Conservation (phyloP, 768 basidiomycete species). For the Mycena capillaripes region DNA sequence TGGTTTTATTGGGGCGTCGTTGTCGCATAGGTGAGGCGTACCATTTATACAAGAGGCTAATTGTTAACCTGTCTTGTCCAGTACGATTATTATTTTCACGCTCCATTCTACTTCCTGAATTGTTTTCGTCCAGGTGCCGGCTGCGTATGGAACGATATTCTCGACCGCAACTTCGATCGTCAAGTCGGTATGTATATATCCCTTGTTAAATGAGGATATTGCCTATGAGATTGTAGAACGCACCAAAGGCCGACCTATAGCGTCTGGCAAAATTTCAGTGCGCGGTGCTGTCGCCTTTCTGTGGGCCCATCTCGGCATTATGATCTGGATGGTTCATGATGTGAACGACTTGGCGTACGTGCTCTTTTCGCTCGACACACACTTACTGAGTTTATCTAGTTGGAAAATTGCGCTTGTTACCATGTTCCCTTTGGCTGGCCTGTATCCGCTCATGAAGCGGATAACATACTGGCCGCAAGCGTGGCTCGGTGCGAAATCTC, state of each 20-base stretch:
- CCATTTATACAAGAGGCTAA: background rate
- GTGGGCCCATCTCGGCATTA: conserved; percentile 36
- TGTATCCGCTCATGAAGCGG: conserved; percentile 59
- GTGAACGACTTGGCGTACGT: conserved; percentile 34
- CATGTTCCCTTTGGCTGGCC: conserved; percentile 43
- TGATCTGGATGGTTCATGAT: conserved; percentile 34
- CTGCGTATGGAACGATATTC: conserved; percentile 46
- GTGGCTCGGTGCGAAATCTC: conserved; percentile 47
- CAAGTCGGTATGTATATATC: conserved; percentile 43
- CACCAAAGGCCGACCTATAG: conserved; percentile 49
- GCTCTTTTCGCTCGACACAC: background rate
- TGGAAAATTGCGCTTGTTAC: conserved; percentile 38
- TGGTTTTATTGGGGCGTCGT: conserved; percentile 37
- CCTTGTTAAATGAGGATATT: too few relatives aligned
- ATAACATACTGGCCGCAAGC: conserved; percentile 58
- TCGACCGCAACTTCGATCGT: conserved; percentile 47
- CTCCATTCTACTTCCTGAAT: background rate
- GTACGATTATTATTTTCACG: background rate
- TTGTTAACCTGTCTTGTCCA: background rate
- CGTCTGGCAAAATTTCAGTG: conserved; percentile 44
- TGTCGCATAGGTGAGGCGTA: conserved; percentile 41
- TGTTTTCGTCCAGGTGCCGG: conserved; percentile 30
- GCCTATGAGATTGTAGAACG: conserved; percentile 39
- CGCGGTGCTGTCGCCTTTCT: conserved; percentile 43
- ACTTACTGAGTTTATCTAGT: conserved; percentile 25